A percentile compares a stretch with the other conserved stretches of the same genome.
Conservation (phyloP, 208 protist species). For the Trypanosoma platydactyli region DNA sequence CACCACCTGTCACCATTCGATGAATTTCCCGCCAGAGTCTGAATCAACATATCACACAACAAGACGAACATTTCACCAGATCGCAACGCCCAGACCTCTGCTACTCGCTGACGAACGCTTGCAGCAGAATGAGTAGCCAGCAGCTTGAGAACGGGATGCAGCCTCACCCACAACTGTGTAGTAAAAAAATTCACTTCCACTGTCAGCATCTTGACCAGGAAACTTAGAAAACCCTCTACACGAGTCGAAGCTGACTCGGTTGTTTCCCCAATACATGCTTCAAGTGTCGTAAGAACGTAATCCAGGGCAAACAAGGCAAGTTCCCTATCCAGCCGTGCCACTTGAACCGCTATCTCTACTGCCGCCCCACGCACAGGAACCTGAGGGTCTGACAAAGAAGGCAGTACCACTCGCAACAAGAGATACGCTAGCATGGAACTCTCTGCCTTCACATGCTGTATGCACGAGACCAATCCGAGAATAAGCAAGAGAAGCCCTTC, state of each 20-base stretch:
- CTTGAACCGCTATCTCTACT: slow-evolving; percentile 26
- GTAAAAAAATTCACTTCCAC: background rate
- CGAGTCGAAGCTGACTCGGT: background rate
- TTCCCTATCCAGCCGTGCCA: slow-evolving; percentile 1
- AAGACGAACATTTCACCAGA: slow-evolving; percentile 45
- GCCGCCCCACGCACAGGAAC: slow-evolving; percentile 62
- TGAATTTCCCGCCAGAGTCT: slow-evolving; percentile 16
- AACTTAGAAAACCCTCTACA: slow-evolving; percentile 24
- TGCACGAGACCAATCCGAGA: background rate
- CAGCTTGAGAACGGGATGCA: slow-evolving; percentile 36
- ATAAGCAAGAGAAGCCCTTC: slow-evolving; percentile 26
- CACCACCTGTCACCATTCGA: slow-evolving; percentile 36
- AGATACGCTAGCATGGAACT: slow-evolving; percentile 9
- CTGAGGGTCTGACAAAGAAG: slow-evolving; percentile 49
- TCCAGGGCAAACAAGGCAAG: slow-evolving; percentile 33
- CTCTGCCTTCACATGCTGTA: background rate
- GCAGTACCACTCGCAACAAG: slow-evolving; percentile 34
- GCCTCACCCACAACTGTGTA: background rate
- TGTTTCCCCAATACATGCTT: slow-evolving; percentile 3
- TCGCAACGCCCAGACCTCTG: slow-evolving; percentile 54
- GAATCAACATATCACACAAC: slow-evolving; percentile 24
- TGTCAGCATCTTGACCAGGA: slow-evolving; percentile 8
- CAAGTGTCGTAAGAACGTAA: slow-evolving; percentile 21
- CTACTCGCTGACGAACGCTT: slow-evolving; percentile 75
- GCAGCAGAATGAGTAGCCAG: slow-evolving; percentile 63